Conservation (phyloP, 2,329 filamentous ascomycete species). For the Cordyceps javanica region DNA sequence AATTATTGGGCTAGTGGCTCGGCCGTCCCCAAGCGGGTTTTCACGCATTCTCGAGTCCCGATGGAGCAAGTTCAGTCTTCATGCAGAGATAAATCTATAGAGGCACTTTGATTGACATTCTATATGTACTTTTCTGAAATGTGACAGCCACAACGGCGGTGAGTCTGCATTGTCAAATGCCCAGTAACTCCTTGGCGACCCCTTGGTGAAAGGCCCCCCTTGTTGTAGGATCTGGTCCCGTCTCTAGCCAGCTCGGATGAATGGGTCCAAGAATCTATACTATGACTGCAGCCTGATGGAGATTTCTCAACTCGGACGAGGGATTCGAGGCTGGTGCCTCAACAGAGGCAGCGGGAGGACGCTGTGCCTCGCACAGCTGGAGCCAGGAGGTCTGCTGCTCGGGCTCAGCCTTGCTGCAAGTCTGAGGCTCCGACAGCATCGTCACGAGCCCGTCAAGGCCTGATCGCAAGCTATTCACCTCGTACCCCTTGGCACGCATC, state of each 20-base stretch:
- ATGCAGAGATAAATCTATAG: background rate
- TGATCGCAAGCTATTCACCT: conserved; percentile 40
- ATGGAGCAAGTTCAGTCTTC: no score
- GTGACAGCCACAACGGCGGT: background rate
- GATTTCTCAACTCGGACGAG: background rate
- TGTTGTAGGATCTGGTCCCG: background rate
- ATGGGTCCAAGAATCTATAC: background rate
- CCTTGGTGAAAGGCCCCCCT: no score
- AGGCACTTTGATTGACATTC: background rate
- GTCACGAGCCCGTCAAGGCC: conserved; percentile 23
- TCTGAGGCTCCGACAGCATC: background rate
- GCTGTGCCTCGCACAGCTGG: background rate
- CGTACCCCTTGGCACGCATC: conserved; percentile 42
- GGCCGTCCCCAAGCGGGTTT: background rate
- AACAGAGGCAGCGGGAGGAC: background rate
- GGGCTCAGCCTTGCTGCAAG: background rate
- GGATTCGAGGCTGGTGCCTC: background rate
- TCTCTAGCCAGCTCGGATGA: no score
- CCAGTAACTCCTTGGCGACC: background rate
- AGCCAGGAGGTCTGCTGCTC: conserved; percentile 2
- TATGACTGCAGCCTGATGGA: conserved; percentile 2
- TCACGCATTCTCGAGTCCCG: background rate
- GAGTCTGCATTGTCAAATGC: background rate
- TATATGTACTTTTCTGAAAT: background rate
- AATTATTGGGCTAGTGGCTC: background rate